These are phyloP conservation scores for Steccherinum ochraceum DNA, from an alignment of 768 basidiomycete genomes.

Conservation along the genomic window DNA sequence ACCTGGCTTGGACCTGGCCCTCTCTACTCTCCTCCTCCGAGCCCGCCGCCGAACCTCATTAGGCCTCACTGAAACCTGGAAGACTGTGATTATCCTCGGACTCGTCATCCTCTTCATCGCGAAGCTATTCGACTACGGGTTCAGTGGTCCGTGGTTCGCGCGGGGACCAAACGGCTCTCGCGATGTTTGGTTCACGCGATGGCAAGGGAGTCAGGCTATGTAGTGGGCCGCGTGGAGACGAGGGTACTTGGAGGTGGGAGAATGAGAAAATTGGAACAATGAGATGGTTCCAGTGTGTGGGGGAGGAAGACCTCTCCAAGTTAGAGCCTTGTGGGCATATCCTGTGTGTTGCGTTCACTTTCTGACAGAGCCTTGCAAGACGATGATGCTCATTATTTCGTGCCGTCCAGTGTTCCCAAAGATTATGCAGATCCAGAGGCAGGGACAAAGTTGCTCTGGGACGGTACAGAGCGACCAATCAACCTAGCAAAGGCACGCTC, in stretches of 20 bases:
- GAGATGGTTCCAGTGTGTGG: not conserved
- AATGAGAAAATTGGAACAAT: not conserved
- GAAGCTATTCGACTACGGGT: not conserved
- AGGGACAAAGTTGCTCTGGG: constrained; percentile 24
- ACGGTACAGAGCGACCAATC: constrained; percentile 21
- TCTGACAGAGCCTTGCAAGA: not conserved
- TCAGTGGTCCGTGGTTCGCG: not conserved
- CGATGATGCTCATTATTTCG: not conserved
- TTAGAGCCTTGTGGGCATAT: not conserved
- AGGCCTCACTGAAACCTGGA: too few relatives aligned
- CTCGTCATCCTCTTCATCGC: too few relatives aligned
- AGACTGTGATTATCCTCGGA: too few relatives aligned
- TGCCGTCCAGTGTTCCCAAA: constrained; percentile 21
- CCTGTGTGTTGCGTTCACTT: not conserved
- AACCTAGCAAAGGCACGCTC: constrained; percentile 21
- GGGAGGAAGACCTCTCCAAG: not conserved
- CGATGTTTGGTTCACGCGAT: too few relatives aligned
- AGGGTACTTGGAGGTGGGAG: too few relatives aligned
- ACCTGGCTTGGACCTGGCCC: too few relatives aligned
- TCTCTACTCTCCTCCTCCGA: too few relatives aligned
- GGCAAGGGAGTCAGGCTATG: too few relatives aligned
- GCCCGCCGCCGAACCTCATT: too few relatives aligned
- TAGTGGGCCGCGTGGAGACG: too few relatives aligned
- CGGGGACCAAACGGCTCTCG: too few relatives aligned
- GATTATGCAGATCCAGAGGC: constrained; percentile 23